Base-by-base conservation (phyloP, 1,284 basidiomycete species). In the Leccinum griseonigrum region DNA sequence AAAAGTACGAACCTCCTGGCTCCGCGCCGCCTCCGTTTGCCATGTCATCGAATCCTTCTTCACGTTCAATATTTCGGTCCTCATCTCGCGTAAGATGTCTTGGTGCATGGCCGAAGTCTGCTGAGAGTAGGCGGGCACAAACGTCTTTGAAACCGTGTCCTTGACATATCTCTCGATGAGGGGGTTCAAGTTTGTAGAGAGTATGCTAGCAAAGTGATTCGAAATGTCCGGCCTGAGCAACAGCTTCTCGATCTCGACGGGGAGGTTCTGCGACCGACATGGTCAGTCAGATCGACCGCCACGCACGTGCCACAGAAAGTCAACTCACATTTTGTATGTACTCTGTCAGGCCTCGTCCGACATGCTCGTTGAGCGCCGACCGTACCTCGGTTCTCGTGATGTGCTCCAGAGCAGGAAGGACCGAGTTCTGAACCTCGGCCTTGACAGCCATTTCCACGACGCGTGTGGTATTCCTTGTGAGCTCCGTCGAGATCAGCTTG, bases 391-490 rank as follows among this genome's bases (percentile, higher is more conserved):
- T 85, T 75, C 85, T 88, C 22, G 89, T 92, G 71, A 93, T 91
- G 62, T 78, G 85, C 74, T 91, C 88, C 29, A 94, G 78, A 13
- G 90, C 84, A 11, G 91, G 92, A 16, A 93, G 78, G 13, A 94
- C 90, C 0, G 89, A 91, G 68, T 82, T 86, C 71, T 90, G 88
- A 13, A 94, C 86, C 73, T 93, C 90, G 58, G 78, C 80, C 78
- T 91, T 92, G 68, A 94, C 88, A 9, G 91, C 91, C 78, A 87
- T 82, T 76, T 94, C 91, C 51, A 94, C 91, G 48, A 94, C 89
- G 11, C 89, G 84, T 6, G 90, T 91, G 7, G 91, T 94, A 69
- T 93, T 93, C 77, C 87, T 86, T 7, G 89, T 92, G 58, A 94
- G 78, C 73, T 93, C 90, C 2, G 84, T 91, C 16, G 91, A 92